Evolutionary conservation across 805 yeast genomes (phyloP).

Genomic region (Zygosaccharomyces gambellarensis): DNA sequence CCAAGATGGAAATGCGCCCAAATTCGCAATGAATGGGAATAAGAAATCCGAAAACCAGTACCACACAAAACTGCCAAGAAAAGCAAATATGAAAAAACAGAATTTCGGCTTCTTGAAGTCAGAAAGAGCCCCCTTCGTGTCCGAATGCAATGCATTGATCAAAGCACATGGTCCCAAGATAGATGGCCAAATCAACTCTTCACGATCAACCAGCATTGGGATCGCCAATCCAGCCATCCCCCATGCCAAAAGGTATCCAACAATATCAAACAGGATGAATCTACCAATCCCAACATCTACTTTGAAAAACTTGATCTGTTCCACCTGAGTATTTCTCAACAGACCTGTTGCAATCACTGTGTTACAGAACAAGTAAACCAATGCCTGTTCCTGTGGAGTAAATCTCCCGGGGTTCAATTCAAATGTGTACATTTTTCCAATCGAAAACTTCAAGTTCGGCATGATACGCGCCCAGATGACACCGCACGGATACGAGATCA

Average conservation of each 20-base stretch:
- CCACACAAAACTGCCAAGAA: slow-evolving; percentile 42
- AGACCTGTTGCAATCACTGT: slow-evolving; percentile 48
- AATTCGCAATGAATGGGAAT: slow-evolving; percentile 53
- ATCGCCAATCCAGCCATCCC: slow-evolving; percentile 65
- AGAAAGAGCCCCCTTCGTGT: slow-evolving; percentile 36
- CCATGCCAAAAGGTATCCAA: slow-evolving; percentile 57
- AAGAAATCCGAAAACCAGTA: slow-evolving; percentile 59
- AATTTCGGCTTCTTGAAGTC: slow-evolving; percentile 59
- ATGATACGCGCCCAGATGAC: slow-evolving; percentile 30
- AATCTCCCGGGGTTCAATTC: slow-evolving; percentile 58
- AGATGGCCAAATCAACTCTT: slow-evolving; percentile 68
- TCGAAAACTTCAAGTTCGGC: slow-evolving; percentile 10
- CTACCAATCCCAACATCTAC: slow-evolving; percentile 49
- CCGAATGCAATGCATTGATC: slow-evolving; percentile 17
- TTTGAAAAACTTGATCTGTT: slow-evolving; percentile 47
- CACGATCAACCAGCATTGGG: slow-evolving; percentile 56
- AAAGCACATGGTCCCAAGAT: slow-evolving; percentile 47
- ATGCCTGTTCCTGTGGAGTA: slow-evolving; percentile 59
- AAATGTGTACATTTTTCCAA: slow-evolving; percentile 7
- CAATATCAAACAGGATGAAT: slow-evolving; percentile 42
- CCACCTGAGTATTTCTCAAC: slow-evolving; percentile 52
- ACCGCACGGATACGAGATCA: slow-evolving; percentile 49
- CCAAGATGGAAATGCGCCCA: slow-evolving; percentile 36
- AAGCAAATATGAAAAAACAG: slow-evolving; percentile 43
- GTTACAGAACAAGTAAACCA: slow-evolving; percentile 50